These are phyloP conservation scores for Potentilla sterilis DNA, from an alignment of 306 rosid species.

Conservation along the genomic window DNA sequence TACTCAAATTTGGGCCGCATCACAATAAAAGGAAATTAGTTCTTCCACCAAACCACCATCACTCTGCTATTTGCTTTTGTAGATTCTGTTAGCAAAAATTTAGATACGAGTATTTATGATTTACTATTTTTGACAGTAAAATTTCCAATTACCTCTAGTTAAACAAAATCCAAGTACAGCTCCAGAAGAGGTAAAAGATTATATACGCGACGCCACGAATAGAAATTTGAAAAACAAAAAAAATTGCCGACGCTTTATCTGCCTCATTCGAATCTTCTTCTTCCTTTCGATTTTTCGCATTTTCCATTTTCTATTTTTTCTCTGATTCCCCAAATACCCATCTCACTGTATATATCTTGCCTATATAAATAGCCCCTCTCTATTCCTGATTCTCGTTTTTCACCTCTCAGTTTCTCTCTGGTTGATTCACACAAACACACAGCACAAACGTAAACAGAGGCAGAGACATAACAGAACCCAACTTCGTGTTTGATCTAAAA, in stretches of 20 bases:
- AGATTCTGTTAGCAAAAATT: not conserved
- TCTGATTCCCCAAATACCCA: not conserved
- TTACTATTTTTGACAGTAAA: not conserved
- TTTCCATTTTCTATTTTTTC: not conserved
- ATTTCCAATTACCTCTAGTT: not conserved
- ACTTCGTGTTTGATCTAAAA: not conserved
- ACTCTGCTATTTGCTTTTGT: not conserved
- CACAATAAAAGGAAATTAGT: not conserved
- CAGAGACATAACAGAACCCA: not conserved
- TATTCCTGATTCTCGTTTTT: constrained; percentile 1
- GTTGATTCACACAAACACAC: not conserved
- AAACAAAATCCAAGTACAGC: not conserved
- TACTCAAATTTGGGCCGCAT: not conserved
- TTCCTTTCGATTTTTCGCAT: not conserved
- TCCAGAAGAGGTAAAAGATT: constrained; percentile 1
- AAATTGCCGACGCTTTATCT: constrained; percentile 28
- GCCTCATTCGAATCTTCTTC: constrained; percentile 14
- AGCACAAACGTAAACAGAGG: not conserved
- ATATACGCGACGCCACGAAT: constrained; percentile 71
- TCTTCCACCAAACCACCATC: not conserved
- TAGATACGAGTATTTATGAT: not conserved
- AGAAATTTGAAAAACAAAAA: constrained; percentile 29
- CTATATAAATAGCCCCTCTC: constrained; percentile 17
- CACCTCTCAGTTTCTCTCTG: constrained; percentile 11
- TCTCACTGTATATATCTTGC: constrained; percentile 13